Evolutionary conservation across 352 stramenopile species (phyloP), one percentile per base, ranked within the genome.

Genomic region (Phytophthora podocarpi): DNA sequence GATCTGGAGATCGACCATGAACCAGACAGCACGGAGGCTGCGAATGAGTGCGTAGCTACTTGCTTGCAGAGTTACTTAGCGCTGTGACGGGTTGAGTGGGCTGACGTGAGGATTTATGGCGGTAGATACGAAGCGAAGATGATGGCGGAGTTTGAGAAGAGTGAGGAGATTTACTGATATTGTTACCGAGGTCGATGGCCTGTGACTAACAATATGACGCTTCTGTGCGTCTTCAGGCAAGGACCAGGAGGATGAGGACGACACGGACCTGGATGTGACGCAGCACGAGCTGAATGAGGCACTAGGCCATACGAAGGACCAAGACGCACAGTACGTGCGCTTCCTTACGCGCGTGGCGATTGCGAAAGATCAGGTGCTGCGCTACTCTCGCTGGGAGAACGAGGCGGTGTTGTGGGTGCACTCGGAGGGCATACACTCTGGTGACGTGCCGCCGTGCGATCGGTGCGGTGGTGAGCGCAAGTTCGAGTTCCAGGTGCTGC

Each of bases 401-500:
- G 58, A 85, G 9, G 79, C 77, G 21, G 83, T 93, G 46, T 74
- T 98, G 7, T 98, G 93, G 93, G 82, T 98, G 20, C 82, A 95
- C 46, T 89, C 82, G 13, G 51, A 83, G 27, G 66, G 80, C 42
- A 85, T 77, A 5, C 35, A 80, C 6, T 66, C 58, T 10, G 40
- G 39, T 4, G 64, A 70, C 12, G 77, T 96, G 15, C 91, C 89
- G 5, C 40, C 69, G 16, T 98, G 95, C 59, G 32, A 80, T 26
- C 79, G 76, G 11, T 98, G 95, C 64, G 88, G 91, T 23, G 72
- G 75, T 21, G 56, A 68, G 23, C 89, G 95, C 21, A 80, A 87
- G 51, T 98, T 98, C 59, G 95, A 98, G 78, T 98, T 98, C 61
- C 95, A 98, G 65, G 81, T 98, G 59, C 81, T 98, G 57, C 95